These are phyloP conservation scores for Skeletonema grethae DNA, from an alignment of 108 stramenopile species.

Conservation along the genomic window DNA sequence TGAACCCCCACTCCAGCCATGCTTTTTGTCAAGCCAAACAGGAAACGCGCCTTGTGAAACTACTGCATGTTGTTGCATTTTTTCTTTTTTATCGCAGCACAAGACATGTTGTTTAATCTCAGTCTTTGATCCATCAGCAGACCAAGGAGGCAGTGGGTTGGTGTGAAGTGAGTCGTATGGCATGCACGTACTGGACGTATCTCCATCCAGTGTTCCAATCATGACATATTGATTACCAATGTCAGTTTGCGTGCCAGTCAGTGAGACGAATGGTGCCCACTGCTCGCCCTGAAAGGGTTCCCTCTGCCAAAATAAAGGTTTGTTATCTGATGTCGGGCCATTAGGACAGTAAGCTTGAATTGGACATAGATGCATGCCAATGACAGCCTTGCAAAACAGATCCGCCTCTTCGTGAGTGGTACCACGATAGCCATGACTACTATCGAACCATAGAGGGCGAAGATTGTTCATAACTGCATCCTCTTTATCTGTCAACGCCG, in stretches of 20 bases:
- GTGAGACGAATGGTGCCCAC: slow-evolving; percentile 27
- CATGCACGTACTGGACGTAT: slow-evolving; percentile 36
- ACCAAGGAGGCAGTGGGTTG: slow-evolving; percentile 24
- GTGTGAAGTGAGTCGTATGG: slow-evolving; percentile 28
- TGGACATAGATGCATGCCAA: slow-evolving; percentile 38
- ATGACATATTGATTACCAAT: slow-evolving; percentile 4
- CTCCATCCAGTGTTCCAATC: slow-evolving; percentile 25
- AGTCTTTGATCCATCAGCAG: slow-evolving; percentile 12
- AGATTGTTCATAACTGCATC: slow-evolving; percentile 13
- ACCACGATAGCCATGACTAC: slow-evolving; percentile 32
- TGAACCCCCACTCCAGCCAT: slow-evolving; percentile 38
- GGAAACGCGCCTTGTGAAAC: background rate
- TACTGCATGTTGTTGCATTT: background rate
- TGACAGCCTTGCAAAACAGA: slow-evolving; percentile 29
- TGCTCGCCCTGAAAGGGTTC: slow-evolving; percentile 44
- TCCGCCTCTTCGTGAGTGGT: slow-evolving; percentile 30
- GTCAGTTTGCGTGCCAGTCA: background rate
- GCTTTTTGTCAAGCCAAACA: slow-evolving; percentile 33
- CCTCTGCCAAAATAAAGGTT: slow-evolving; percentile 21
- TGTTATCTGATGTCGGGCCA: background rate
- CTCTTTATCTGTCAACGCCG: slow-evolving; percentile 26
- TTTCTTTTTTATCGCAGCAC: slow-evolving; percentile 18
- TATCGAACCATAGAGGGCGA: slow-evolving; percentile 34
- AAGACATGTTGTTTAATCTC: slow-evolving; percentile 35
- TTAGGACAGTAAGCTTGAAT: slow-evolving; percentile 41